Base-by-base conservation (phyloP, 306 rosid genomes). In the Cucurbita maxima region DNA sequence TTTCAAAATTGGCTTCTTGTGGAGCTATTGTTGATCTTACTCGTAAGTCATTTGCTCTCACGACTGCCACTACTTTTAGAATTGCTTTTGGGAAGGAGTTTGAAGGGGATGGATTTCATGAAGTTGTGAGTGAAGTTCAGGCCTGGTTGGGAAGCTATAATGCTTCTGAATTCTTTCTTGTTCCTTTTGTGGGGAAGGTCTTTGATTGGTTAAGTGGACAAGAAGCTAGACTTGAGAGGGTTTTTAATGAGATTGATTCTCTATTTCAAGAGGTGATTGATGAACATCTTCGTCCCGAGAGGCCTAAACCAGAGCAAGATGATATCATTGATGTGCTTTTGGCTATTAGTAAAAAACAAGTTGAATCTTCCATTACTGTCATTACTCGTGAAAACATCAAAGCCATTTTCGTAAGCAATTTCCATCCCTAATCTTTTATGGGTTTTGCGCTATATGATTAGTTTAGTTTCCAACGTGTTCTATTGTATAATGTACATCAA, bases 71-170 rank as follows among this genome's bases (percentile, higher is more conserved):
- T 3, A 79, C 76, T 1, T 87, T 88, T 14, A 72, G 83, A 56
- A 78, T 84, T 38, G 88, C 83, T 45, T 86, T 79, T 8, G 87
- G 96, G 40, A 85, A 64, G 73, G 75, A 47, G 51, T 78, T 75
- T 38, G 55, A 58, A 43, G 78, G 72, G 7, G 64, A 53, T 3
- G 84, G 57, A 22, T 79, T 85, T 76, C 81, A 81, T 25, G 77
- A 75, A 12, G 8, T 86, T 67, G 71, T 89, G 1, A 76, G 52
- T 18, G 92, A 83, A 44, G 80, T 73, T 2, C 71, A 78, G 45
- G 79, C 78, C 6, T 8, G 78, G 77, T 5, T 82, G 1, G 43
- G 74, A 14, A 84, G 76, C 12, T 78, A 81, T 69, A 76, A 51
- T 8, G 81, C 83, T 15, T 74, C 77, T 6, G 88, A 89, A 16